Conservation (phyloP, 345 rosid genomes). For the Microcos paniculata region DNA sequence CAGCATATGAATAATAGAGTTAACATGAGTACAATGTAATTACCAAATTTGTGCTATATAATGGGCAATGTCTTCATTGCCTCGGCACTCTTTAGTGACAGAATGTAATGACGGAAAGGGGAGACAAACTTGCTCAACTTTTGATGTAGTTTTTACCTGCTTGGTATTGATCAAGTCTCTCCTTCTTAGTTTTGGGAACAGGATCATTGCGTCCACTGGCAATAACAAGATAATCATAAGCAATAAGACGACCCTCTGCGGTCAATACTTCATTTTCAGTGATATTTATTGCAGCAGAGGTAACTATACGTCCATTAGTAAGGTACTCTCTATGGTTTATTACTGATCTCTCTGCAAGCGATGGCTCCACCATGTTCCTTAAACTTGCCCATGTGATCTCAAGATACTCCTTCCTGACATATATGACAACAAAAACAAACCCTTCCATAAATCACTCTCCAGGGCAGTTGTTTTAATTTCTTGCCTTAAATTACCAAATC, state of each 20-base stretch:
- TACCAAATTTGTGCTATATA: neutral
- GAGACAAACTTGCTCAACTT: neutral
- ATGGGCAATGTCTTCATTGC: neutral
- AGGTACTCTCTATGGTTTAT: constrained; percentile 70
- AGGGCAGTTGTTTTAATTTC: neutral
- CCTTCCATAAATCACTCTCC: neutral
- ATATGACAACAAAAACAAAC: constrained; percentile 6
- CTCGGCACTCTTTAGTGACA: neutral
- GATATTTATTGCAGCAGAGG: constrained; percentile 57
- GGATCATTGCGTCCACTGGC: constrained; percentile 73
- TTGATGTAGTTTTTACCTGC: constrained; percentile 40
- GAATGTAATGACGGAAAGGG: neutral
- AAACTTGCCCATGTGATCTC: constrained; percentile 86
- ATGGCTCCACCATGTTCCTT: constrained; percentile 86
- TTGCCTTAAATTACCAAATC: neutral
- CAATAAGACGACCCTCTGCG: constrained; percentile 40
- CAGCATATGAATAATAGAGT: constrained; percentile 6
- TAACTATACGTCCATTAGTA: constrained; percentile 50
- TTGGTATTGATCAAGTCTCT: constrained; percentile 54
- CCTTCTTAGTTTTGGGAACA: constrained; percentile 50
- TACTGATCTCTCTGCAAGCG: constrained; percentile 64
- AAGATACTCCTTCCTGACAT: constrained; percentile 83
- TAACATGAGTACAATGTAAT: constrained; percentile 3
- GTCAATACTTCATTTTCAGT: constrained; percentile 62
- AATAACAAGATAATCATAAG: constrained; percentile 76